Conservation (phyloP, 345 rosid species). For the Melastoma malabathricum region DNA sequence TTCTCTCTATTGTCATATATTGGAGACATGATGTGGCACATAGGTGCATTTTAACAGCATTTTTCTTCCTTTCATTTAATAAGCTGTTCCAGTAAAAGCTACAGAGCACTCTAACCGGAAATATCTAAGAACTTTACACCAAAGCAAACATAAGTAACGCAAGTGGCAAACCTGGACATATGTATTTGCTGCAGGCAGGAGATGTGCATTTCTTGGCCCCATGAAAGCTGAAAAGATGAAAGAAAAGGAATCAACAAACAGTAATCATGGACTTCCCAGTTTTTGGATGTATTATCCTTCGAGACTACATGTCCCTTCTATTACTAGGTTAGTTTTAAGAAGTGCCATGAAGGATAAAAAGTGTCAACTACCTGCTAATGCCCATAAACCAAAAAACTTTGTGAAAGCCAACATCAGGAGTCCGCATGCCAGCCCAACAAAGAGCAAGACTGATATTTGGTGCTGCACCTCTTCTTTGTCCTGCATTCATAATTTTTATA, state of each 20-base stretch:
- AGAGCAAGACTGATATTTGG: slow-evolving; percentile 78
- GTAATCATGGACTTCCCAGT: too few relatives aligned
- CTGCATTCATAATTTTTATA: slow-evolving; percentile 23
- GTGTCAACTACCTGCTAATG: slow-evolving; percentile 50
- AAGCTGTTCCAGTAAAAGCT: too few relatives aligned
- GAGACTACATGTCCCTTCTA: background rate
- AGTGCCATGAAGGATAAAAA: background rate
- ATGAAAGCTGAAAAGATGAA: slow-evolving; percentile 49
- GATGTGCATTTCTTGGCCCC: slow-evolving; percentile 51
- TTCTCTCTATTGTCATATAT: too few relatives aligned
- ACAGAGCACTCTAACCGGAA: too few relatives aligned
- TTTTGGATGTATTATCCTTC: background rate
- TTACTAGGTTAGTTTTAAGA: background rate
- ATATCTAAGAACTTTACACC: background rate
- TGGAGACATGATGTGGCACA: too few relatives aligned
- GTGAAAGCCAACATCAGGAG: slow-evolving; percentile 56
- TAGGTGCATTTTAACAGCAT: too few relatives aligned
- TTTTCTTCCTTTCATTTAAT: too few relatives aligned
- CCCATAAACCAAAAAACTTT: slow-evolving; percentile 55
- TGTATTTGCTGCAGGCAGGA: slow-evolving; percentile 73
- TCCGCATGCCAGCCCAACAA: slow-evolving; percentile 63
- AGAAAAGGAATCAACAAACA: slow-evolving; percentile 2
- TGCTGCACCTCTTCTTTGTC: slow-evolving; percentile 73
- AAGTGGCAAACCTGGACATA: slow-evolving; percentile 60
- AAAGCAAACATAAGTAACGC: background rate